These are phyloP conservation scores for Sporothrix pallida DNA, from an alignment of 2,329 filamentous ascomycete species.

Conservation along the genomic window DNA sequence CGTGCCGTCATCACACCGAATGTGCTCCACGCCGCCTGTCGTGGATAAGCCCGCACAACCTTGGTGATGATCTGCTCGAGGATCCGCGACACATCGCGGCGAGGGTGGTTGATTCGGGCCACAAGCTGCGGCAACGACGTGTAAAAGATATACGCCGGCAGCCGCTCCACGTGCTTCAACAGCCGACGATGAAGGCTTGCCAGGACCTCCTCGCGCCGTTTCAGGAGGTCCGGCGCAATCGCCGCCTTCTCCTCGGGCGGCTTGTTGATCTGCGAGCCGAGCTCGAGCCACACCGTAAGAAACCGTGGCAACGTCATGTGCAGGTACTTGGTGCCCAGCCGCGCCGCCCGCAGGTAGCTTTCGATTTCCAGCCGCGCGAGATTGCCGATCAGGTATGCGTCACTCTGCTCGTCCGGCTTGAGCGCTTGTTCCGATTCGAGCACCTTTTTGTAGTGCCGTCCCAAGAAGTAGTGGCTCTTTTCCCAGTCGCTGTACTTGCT, in stretches of 20 bases:
- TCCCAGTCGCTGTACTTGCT: conserved; percentile 78
- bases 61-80: conserved; percentile 81
- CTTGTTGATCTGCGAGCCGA: conserved; percentile 77
- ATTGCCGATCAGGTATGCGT: conserved; percentile 79
- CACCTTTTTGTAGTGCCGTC: conserved; percentile 96
- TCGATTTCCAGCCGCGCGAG: conserved; percentile 88
- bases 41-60: conserved; percentile 85
- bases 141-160: conserved; percentile 80
- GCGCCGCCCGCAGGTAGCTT: conserved; percentile 86
- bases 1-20: conserved; percentile 76
- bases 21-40: conserved; percentile 89
- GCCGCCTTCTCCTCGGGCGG: conserved; percentile 61
- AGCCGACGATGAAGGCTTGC: conserved; percentile 74
- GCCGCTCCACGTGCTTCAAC: conserved; percentile 74
- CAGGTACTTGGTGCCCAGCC: conserved; percentile 91
- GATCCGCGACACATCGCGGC: conserved; percentile 75
- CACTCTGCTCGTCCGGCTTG: conserved; percentile 75
- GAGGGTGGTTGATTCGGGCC: conserved; percentile 90
- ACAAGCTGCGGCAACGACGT: conserved; percentile 89
- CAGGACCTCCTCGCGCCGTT: conserved; percentile 68
- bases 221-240: conserved; percentile 58
- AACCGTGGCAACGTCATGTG: conserved; percentile 93
- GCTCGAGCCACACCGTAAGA: conserved; percentile 91
- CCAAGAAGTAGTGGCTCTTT: conserved; percentile 96
- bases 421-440: conserved; percentile 85